Evolutionary conservation across 441 rosid genomes (phyloP).

Genomic region (Croton setiger): DNA sequence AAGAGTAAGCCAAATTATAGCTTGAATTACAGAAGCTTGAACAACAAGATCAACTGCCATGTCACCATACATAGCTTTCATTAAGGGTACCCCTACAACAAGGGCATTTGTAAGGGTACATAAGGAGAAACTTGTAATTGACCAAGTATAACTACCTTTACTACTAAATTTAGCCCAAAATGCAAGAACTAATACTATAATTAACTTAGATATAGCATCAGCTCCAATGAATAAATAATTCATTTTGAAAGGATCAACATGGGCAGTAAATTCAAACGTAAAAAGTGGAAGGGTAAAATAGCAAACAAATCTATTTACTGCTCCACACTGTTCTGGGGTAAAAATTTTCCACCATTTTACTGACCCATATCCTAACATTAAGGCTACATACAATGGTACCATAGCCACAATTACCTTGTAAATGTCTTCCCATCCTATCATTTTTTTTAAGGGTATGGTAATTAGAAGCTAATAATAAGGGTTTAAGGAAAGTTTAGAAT

Average conservation of each 20-base stretch:
- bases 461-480: too few species aligned
- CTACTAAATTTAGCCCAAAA: conserved; percentile 72
- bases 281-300: conserved; percentile 85
- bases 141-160: conserved; percentile 84
- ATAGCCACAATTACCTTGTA: conserved; percentile 82
- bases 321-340: conserved; percentile 68
- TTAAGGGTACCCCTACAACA: conserved; percentile 79
- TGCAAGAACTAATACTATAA: conserved; percentile 57
- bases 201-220: conserved; percentile 62
- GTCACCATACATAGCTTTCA: conserved; percentile 81
- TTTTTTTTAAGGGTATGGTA: conserved; percentile 10
- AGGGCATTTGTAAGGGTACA: conserved; percentile 72
- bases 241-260: conserved; percentile 75
- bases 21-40: conserved; percentile 72
- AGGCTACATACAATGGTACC: conserved; percentile 81
- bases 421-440: conserved; percentile 76
- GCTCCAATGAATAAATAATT: conserved; percentile 71
- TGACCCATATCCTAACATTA: conserved; percentile 78
- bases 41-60: conserved; percentile 74
- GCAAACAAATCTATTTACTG: conserved; percentile 68
- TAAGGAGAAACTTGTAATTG: conserved; percentile 81
- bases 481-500: not conserved
- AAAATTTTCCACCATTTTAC: conserved; percentile 89
- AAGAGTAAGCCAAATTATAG: conserved; percentile 69
- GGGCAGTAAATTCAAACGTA: conserved; percentile 76